Evolutionary conservation across 345 rosid species (phyloP), one percentile per base, ranked within the genome.

Genomic region (Lepidium didymum): DNA sequence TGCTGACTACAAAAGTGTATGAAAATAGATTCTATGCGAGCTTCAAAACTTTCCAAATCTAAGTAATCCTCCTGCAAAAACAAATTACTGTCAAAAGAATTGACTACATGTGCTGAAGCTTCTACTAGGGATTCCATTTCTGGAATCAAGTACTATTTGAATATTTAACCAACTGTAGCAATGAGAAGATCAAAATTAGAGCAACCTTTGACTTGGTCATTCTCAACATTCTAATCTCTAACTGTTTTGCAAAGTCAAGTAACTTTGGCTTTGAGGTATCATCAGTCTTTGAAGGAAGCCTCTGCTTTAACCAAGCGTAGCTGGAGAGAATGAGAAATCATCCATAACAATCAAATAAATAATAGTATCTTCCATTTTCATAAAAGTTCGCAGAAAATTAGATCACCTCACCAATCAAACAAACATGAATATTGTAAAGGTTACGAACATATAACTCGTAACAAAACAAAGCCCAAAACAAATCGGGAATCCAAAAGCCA

Each of bases 61-160:
- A 81, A 43, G 78, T 94, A 91, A 0, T 89, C 96, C 69, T 91
- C 95, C 99, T 94, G 69, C 68, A 60, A 43, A 68, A 62, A 54
- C 5, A 68, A 68, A 53, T 40, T 31, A 62, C 42, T 52, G 62
- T 46, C 36, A 49, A 57, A 18, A 57, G 47, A 11, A 64, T 2
- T 56, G 12, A 64, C 16, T 11, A 62, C 29, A 7, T 34, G 47
- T 54, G 27, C 40, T 34, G 44, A 42, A 52, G 38, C 55, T 19
- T 70, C 14, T 51, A 31, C 0, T 13, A 54, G 15, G 10, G 33
- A 25, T 63, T n/a, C 38, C 47, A 15, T 12, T 33, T 6, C 38
- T 7, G 55, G 27, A 69, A 59, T 50, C 18, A 62, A 8, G 36
- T 37, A 45, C 8, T 38, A 37, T 47, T 40, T 45, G 46, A 38